Percentiles rank a stretch among this genome's conserved stretches.
These are phyloP conservation scores for Skeletonema marinoi DNA, from an alignment of 108 stramenopile species.

Conservation along the genomic window DNA sequence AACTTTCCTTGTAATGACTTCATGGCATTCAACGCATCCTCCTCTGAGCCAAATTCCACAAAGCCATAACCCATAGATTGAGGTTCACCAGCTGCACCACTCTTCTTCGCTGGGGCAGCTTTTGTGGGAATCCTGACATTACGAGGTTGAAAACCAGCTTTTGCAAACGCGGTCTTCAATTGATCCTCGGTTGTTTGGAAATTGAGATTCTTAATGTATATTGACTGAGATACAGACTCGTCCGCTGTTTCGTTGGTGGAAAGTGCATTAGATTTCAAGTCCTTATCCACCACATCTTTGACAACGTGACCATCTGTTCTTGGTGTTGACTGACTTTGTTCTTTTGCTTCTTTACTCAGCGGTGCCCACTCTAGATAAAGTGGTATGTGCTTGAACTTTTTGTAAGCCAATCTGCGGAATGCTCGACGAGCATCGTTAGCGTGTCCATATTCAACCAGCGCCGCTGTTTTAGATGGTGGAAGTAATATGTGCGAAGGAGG, in stretches of 20 bases:
- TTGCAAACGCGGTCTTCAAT: conserved; percentile 67
- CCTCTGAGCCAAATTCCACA: conserved; percentile 89
- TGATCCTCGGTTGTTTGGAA: conserved; percentile 88
- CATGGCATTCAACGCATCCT: conserved; percentile 76
- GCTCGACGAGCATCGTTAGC: conserved; percentile 89
- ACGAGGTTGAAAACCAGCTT: conserved; percentile 58
- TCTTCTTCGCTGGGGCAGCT: conserved; percentile 56
- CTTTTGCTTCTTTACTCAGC: conserved; percentile 35
- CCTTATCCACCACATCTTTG: conserved; percentile 16
- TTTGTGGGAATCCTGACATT: conserved; percentile 92
- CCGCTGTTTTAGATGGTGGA: conserved; percentile 89
- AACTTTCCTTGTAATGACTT: conserved; percentile 80
- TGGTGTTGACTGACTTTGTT: conserved; percentile 6
- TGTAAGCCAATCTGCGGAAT: conserved; percentile 93
- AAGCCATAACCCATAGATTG: conserved; percentile 98
- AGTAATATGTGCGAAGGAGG: conserved; percentile 69
- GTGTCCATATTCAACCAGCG: conserved; percentile 91
- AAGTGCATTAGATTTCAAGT: conserved; percentile 44
- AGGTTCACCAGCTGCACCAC: conserved; percentile 24
- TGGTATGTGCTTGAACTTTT: conserved; percentile 93
- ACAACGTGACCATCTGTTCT: conserved; percentile 3
- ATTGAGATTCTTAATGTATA: conserved; percentile 97
- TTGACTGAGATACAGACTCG: conserved; percentile 52
- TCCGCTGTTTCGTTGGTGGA: conserved; percentile 41
- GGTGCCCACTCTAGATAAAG: conserved; percentile 99